A percentile compares a stretch with the other conserved stretches of the same genome.
Evolutionary conservation across 129 eudicot species (phyloP).

Genomic region (Tagetes erecta): DNA sequence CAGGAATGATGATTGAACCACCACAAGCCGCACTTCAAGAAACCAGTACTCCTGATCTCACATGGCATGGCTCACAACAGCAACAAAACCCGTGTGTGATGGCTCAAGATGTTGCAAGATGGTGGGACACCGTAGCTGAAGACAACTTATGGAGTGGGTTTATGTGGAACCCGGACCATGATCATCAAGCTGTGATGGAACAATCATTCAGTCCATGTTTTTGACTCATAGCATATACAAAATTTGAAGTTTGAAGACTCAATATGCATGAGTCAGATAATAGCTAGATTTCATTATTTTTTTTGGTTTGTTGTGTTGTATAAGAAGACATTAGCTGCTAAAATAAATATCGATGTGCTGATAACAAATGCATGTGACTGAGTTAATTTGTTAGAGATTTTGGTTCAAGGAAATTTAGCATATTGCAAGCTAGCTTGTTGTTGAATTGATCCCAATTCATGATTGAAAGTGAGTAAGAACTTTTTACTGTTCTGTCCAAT

Average conservation of each 20-base stretch:
- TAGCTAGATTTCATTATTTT: conserved; percentile 7
- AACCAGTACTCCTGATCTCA: background rate
- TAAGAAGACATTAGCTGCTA: background rate
- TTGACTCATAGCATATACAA: conserved; percentile 1
- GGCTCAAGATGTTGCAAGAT: conserved; percentile 40
- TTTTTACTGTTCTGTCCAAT: too few species aligned
- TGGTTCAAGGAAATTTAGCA: too few species aligned
- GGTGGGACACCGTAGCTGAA: conserved; percentile 34
- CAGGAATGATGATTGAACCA: conserved; percentile 14
- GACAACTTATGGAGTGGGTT: conserved; percentile 51
- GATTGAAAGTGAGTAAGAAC: too few species aligned
- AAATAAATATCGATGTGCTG: conserved; percentile 4
- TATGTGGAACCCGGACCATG: conserved; percentile 46
- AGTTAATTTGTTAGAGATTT: background rate
- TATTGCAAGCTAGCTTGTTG: too few species aligned
- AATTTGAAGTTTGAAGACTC: background rate
- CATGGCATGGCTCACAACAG: conserved; percentile 22
- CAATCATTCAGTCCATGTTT: conserved; percentile 34
- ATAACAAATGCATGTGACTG: background rate
- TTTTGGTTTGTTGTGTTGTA: conserved; percentile 18
- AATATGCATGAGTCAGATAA: conserved; percentile 17
- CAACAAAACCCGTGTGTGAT: conserved; percentile 31
- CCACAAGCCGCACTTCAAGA: conserved; percentile 22
- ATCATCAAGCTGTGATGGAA: conserved; percentile 23
- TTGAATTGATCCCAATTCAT: too few species aligned